phyloP scores from a whole-genome alignment of 345 rosid species.

The Linum trigynum region DNA sequence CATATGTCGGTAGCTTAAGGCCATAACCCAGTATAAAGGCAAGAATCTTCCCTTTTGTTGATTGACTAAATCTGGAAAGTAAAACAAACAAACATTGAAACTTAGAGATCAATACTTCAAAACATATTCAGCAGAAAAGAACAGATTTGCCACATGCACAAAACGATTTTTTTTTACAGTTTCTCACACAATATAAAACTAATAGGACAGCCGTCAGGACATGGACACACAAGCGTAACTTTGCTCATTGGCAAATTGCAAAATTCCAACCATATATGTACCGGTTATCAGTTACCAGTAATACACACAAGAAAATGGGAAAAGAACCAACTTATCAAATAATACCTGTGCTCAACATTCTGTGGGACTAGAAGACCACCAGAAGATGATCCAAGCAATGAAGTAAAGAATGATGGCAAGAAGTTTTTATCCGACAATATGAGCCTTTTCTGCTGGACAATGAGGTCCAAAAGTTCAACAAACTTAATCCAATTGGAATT shows the following conservation, averaged over 20 bases:
- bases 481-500: constrained; percentile 54
- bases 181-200: no score
- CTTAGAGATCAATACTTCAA: background rate
- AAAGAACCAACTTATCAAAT: background rate
- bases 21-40: constrained; percentile 45
- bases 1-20: constrained; percentile 50
- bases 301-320: background rate
- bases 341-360: constrained; percentile 61
- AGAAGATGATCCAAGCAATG: constrained; percentile 51
- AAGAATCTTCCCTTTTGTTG: constrained; percentile 56
- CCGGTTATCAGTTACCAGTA: no score
- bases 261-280: no score
- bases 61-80: constrained; percentile 53
- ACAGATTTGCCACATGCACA: no score
- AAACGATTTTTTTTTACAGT: no score
- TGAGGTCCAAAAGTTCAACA: constrained; percentile 56
- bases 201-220: background rate
- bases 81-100: background rate
- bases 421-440: constrained; percentile 65
- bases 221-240: background rate
- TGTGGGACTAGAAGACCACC: constrained; percentile 53
- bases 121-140: background rate
- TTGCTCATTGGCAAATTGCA: background rate
- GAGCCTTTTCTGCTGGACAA: constrained; percentile 67
- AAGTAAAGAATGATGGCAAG: constrained; percentile 65